Conservation (phyloP, 1,139 yeast genomes). For the Magnusiomyces paraingens region DNA sequence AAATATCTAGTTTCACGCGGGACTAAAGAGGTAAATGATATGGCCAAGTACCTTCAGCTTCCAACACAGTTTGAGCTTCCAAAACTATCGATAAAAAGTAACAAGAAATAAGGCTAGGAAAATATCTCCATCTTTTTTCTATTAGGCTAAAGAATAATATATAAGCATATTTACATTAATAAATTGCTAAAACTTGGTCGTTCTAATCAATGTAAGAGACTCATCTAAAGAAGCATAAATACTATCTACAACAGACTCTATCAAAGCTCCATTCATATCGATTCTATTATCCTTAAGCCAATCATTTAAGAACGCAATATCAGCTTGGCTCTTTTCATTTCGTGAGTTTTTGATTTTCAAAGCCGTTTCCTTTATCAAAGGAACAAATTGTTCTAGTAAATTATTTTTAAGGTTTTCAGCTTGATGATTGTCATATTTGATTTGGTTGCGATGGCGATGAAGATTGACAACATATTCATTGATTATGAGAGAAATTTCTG, state of each 20-base stretch:
- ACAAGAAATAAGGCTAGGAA: no score
- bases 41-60: conserved; percentile 22
- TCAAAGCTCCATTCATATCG: conserved; percentile 12
- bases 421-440: conserved; percentile 12
- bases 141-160: no score
- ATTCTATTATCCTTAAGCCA: conserved; percentile 22
- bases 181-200: conserved; percentile 4
- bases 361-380: conserved; percentile 19
- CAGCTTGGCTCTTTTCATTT: conserved; percentile 11
- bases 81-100: neutral
- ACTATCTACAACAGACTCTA: conserved; percentile 25
- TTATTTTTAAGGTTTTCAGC: conserved; percentile 13
- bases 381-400: conserved; percentile 12
- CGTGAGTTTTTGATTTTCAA: conserved; percentile 20
- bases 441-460: conserved; percentile 17
- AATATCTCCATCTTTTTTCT: no score
- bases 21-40: conserved; percentile 30
- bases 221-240: conserved; percentile 11
- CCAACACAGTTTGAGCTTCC: conserved; percentile 15
- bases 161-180: no score
- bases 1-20: conserved; percentile 33
- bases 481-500: conserved; percentile 28
- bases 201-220: conserved; percentile 11
- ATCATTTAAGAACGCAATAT: conserved; percentile 18
- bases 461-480: neutral